Evolutionary conservation across 495 filamentous ascomycete species (phyloP).

Genomic region (Penicillium dipodomyicola): DNA sequence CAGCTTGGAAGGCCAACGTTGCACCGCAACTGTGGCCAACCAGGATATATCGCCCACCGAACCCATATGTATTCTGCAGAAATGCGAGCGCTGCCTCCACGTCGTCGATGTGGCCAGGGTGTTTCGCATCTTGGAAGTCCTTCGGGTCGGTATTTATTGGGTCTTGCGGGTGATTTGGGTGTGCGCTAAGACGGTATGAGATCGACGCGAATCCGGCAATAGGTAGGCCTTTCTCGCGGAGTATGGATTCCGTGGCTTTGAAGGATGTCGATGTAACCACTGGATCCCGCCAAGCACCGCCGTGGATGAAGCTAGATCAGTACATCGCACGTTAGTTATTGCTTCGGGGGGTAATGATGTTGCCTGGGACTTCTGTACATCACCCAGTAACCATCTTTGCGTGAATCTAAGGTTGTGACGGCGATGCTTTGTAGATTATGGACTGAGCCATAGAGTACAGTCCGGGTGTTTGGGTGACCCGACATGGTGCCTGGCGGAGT

Average conservation of each 20-base stretch:
- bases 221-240: conserved; percentile 34
- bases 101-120: conserved; percentile 75
- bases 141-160: conserved; percentile 32
- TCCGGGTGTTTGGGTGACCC: conserved; percentile 19
- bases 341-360: background rate
- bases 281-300: conserved; percentile 87
- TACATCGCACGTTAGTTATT: background rate
- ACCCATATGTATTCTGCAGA: conserved; percentile 54
- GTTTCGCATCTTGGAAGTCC: conserved; percentile 49
- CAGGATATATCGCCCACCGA: conserved; percentile 58
- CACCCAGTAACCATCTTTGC: conserved; percentile 43
- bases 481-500: conserved; percentile 13
- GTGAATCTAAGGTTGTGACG: conserved; percentile 25
- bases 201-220: conserved; percentile 69
- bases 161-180: conserved; percentile 59
- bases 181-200: conserved; percentile 76
- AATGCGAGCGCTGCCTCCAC: conserved; percentile 60
- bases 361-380: conserved; percentile 32
- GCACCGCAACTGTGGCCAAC: conserved; percentile 77
- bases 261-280: conserved; percentile 52
- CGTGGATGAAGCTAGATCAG: conserved; percentile 72
- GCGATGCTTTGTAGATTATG: conserved; percentile 35
- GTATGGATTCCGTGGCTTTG: conserved; percentile 42
- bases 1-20: conserved; percentile 67
- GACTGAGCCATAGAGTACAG: conserved; percentile 31